Evolutionary conservation across 352 stramenopile species (phyloP).

Genomic region (Aphanomyces euteiches): DNA sequence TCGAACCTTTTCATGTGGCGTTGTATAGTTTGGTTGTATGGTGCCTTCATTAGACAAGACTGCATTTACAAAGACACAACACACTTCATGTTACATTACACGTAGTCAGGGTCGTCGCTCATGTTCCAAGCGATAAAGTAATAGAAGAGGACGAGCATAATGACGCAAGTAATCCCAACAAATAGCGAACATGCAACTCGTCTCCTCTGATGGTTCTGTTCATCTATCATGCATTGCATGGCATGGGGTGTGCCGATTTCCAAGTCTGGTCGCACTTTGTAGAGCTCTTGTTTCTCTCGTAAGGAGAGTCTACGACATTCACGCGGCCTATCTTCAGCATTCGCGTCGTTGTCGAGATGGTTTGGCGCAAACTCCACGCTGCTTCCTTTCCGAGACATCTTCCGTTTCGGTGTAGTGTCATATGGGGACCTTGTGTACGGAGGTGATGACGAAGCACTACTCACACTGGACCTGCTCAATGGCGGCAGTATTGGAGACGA

Average conservation of each 20-base stretch:
- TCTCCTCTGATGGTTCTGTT: conserved; percentile 6
- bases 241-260: conserved; percentile 46
- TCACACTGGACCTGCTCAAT: not conserved
- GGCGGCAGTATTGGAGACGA: not conserved
- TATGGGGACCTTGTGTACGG: conserved; percentile 13
- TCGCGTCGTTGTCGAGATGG: conserved; percentile 9
- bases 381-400: conserved; percentile 20
- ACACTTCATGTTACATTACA: not conserved
- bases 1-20: no score
- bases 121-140: conserved; percentile 28
- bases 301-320: conserved; percentile 56
- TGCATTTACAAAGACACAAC: no score
- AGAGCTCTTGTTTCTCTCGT: conserved; percentile 79
- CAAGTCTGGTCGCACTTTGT: conserved; percentile 73
- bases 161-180: conserved; percentile 12
- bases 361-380: conserved; percentile 25
- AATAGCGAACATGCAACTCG: conserved; percentile 16
- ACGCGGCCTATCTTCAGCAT: not conserved
- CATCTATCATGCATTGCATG: conserved; percentile 13
- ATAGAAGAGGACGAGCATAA: conserved; percentile 28
- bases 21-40: no score
- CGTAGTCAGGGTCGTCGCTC: conserved; percentile 8
- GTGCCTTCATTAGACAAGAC: no score
- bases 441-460: not conserved
- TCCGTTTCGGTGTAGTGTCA: conserved; percentile 17